A percentile compares a stretch with the other conserved stretches of the same genome.
phyloP scores from a whole-genome alignment of 2,329 filamentous ascomycete genomes.

The Exserohilum rostratum region DNA sequence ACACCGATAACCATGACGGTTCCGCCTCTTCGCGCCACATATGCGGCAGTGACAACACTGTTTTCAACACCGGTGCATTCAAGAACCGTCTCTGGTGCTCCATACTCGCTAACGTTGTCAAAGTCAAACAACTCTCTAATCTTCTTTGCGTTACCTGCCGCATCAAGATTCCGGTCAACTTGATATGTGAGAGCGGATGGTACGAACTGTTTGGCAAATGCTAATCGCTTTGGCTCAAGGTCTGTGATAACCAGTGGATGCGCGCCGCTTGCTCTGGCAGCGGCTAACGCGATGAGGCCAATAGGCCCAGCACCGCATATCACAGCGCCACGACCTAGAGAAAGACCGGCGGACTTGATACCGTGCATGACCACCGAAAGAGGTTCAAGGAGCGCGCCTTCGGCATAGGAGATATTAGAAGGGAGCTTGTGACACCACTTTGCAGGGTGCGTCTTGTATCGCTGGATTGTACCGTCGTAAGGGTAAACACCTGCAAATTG shows the following conservation, averaged over 20 bases:
- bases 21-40: constrained; percentile 63
- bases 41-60: constrained; percentile 65
- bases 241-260: constrained; percentile 70
- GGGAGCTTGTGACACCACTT: constrained; percentile 61
- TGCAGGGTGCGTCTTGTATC: constrained; percentile 67
- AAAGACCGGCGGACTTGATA: constrained; percentile 60
- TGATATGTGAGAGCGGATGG: constrained; percentile 62
- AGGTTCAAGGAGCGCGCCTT: constrained; percentile 69
- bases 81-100: constrained; percentile 63
- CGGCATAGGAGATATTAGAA: constrained; percentile 60
- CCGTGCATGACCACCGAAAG: constrained; percentile 68
- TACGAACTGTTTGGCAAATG: constrained; percentile 64
- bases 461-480: constrained; percentile 64
- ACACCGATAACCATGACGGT: constrained; percentile 69
- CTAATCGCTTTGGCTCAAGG: constrained; percentile 61
- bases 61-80: constrained; percentile 72
- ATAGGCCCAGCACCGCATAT: constrained; percentile 67
- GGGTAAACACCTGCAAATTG: constrained; percentile 68
- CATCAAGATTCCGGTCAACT: constrained; percentile 54
- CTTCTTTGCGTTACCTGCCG: constrained; percentile 58
- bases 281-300: constrained; percentile 66
- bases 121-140: constrained; percentile 62
- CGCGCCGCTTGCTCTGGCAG: constrained; percentile 66
- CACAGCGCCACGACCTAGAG: constrained; percentile 61
- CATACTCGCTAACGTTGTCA: constrained; percentile 56